Percentiles rank a stretch among this genome's conserved stretches.
These are phyloP conservation scores for Solanum pimpinellifolium DNA, from an alignment of 257 asterid genomes.

Conservation along the genomic window DNA sequence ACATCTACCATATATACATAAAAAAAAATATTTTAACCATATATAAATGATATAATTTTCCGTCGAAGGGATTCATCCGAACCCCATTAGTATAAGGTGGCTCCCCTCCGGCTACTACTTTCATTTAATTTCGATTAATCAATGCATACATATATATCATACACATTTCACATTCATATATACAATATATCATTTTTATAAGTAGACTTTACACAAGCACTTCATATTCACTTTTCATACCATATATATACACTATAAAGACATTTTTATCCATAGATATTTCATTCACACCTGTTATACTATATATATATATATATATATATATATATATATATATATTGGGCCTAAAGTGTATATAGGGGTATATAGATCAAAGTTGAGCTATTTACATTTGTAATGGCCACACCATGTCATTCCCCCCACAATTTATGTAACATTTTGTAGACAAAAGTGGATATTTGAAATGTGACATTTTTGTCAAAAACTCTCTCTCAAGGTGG, in stretches of 20 bases:
- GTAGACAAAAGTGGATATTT: neutral
- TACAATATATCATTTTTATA: too few relatives aligned
- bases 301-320: too few relatives aligned
- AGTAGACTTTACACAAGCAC: neutral
- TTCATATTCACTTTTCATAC: neutral
- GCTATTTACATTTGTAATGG: neutral
- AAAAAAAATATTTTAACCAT: too few relatives aligned
- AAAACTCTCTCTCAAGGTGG: neutral
- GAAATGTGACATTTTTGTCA: neutral
- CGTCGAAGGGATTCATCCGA: too few relatives aligned
- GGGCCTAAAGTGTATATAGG: neutral
- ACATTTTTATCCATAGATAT: too few relatives aligned
- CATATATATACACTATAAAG: neutral
- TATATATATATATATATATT: too few relatives aligned
- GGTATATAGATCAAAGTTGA: neutral
- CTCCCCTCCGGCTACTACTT: too few relatives aligned
- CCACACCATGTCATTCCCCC: neutral
- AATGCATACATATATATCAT: too few relatives aligned
- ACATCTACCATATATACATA: too few relatives aligned
- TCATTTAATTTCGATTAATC: neutral
- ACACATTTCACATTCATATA: too few relatives aligned
- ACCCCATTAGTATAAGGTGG: too few relatives aligned
- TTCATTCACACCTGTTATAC: neutral
- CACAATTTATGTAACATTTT: neutral
- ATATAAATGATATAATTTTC: too few relatives aligned